phyloP scores from a whole-genome alignment of 805 yeast species.

The Yarrowia divulgata region DNA sequence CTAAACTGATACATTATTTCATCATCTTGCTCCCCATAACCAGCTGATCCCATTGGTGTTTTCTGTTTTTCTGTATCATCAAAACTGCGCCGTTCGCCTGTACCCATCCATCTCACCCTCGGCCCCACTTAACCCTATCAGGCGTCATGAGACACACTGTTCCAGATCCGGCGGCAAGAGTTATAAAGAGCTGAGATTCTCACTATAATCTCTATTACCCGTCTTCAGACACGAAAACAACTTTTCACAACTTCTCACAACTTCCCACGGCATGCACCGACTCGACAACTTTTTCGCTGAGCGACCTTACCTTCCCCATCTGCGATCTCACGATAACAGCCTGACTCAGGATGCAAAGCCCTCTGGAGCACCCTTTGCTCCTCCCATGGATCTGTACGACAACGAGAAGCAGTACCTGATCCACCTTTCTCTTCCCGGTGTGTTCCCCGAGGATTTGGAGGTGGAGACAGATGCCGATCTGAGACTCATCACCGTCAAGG shows the following conservation, averaged over 20 bases:
- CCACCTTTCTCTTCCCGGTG: constrained; percentile 66
- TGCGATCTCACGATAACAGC: constrained; percentile 35
- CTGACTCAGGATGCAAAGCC: constrained; percentile 32
- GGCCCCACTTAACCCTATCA: constrained; percentile 3
- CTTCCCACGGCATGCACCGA: constrained; percentile 4
- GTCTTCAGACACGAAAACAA: constrained; percentile 8
- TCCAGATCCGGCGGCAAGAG: not conserved
- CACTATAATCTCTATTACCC: not conserved
- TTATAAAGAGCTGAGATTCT: not conserved
- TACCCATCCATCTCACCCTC: not conserved
- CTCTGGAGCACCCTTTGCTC: constrained; percentile 54
- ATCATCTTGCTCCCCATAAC: not conserved
- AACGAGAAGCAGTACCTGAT: constrained; percentile 56
- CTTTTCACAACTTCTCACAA: not conserved
- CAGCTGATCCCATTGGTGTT: not conserved
- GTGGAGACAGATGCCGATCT: constrained; percentile 67
- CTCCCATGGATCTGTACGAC: constrained; percentile 66
- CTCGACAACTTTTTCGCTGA: constrained; percentile 33
- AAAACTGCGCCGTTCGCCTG: not conserved
- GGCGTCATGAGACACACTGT: not conserved
- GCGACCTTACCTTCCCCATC: constrained; percentile 30
- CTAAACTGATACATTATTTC: too few relatives aligned
- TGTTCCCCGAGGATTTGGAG: constrained; percentile 59
- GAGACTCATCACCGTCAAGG: constrained; percentile 61
- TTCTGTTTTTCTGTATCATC: not conserved